phyloP scores from a whole-genome alignment of 2,329 filamentous ascomycete species.

The Colletotrichum sp. region DNA sequence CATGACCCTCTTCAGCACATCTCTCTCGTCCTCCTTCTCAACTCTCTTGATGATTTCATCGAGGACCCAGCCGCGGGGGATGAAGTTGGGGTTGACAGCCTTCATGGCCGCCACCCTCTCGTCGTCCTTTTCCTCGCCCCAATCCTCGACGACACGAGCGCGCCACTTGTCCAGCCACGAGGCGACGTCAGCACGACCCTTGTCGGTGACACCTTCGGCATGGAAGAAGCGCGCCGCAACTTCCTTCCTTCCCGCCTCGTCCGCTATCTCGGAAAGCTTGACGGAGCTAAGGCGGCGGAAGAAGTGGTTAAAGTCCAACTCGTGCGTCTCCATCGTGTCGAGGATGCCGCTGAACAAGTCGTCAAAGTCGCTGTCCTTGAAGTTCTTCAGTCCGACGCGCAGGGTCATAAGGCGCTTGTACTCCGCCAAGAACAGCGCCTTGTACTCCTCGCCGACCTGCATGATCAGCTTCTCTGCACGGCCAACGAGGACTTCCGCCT shows the following conservation, averaged over 20 bases:
- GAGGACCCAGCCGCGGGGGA: slow-evolving; percentile 88
- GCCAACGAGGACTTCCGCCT: slow-evolving; percentile 72
- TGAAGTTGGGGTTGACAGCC: slow-evolving; percentile 88
- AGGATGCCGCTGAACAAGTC: slow-evolving; percentile 81
- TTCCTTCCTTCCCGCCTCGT: slow-evolving; percentile 66
- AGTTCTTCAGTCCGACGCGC: slow-evolving; percentile 75
- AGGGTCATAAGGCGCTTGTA: slow-evolving; percentile 86
- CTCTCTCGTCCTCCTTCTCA: slow-evolving; percentile 81
- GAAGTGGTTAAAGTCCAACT: slow-evolving; percentile 93
- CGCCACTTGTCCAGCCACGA: slow-evolving; percentile 86
- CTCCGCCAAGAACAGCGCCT: slow-evolving; percentile 83
- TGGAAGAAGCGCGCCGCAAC: slow-evolving; percentile 81
- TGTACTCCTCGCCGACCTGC: slow-evolving; percentile 84
- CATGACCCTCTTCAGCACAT: slow-evolving; percentile 79
- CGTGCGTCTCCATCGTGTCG: slow-evolving; percentile 79
- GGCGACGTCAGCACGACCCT: slow-evolving; percentile 70
- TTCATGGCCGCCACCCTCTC: slow-evolving; percentile 79
- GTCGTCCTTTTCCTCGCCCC: slow-evolving; percentile 65
- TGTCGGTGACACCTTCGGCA: slow-evolving; percentile 68
- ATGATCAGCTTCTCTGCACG: slow-evolving; percentile 86
- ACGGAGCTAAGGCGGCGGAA: slow-evolving; percentile 80
- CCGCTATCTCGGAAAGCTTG: slow-evolving; percentile 65
- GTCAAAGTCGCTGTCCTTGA: slow-evolving; percentile 78
- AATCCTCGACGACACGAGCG: slow-evolving; percentile 74
- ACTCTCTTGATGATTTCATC: slow-evolving; percentile 92